These are phyloP conservation scores for Fusarium xylarioides DNA, from an alignment of 2,329 filamentous ascomycete species.

Conservation along the genomic window DNA sequence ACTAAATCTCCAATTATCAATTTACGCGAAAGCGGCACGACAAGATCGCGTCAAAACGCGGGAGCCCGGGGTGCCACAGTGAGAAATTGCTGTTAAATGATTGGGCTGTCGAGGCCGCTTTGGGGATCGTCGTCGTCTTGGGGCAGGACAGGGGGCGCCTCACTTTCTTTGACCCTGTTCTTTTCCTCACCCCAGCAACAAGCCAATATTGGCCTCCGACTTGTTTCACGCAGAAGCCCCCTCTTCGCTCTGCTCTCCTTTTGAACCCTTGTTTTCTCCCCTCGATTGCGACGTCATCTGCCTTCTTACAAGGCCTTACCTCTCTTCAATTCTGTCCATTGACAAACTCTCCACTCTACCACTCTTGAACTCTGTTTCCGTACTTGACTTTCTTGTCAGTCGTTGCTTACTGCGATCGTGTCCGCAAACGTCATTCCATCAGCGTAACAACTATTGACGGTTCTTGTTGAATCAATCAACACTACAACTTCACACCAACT, in stretches of 20 bases:
- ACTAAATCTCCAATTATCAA: conserved; percentile 13
- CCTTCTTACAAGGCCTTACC: not conserved
- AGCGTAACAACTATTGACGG: not conserved
- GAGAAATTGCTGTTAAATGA: conserved; percentile 15
- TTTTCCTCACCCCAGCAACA: conserved; percentile 32
- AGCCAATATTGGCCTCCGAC: conserved; percentile 2
- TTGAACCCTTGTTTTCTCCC: conserved; percentile 26
- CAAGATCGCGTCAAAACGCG: conserved; percentile 31
- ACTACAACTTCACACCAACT: not conserved
- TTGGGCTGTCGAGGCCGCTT: conserved; percentile 1
- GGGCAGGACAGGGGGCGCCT: conserved; percentile 4
- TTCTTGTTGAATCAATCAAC: not conserved
- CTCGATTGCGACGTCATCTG: conserved; percentile 30
- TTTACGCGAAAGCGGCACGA: conserved; percentile 47
- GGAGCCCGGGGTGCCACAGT: conserved; percentile 3
- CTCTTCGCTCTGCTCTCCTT: conserved; percentile 14
- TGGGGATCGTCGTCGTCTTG: conserved; percentile 10
- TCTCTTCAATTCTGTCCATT: not conserved
- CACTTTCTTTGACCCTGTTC: conserved; percentile 5
- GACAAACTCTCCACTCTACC: conserved; percentile 32
- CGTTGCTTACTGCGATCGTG: not conserved
- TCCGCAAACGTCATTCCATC: conserved; percentile 8
- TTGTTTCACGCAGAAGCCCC: conserved; percentile 18
- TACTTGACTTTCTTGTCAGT: not conserved
- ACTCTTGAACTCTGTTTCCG: not conserved